Percentiles rank a stretch among this genome's conserved stretches.
phyloP scores from a whole-genome alignment of 2,329 filamentous ascomycete species.

The Monosporascus sp. region DNA sequence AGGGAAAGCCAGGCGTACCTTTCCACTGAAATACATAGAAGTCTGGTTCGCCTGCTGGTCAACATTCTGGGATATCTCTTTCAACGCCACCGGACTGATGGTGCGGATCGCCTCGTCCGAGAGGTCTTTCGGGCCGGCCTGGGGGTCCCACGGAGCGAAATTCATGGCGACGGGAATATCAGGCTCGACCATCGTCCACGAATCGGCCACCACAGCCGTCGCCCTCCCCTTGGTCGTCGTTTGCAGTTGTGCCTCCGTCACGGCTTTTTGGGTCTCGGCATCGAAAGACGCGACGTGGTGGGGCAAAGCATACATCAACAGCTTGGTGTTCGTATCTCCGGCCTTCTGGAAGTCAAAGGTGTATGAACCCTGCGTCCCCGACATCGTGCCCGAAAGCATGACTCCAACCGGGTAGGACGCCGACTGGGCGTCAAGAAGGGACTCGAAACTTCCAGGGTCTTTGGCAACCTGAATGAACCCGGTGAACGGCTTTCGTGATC shows the following conservation, averaged over 20 bases:
- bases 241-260: slow-evolving; percentile 56
- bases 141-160: slow-evolving; percentile 72
- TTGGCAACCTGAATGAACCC: slow-evolving; percentile 83
- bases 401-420: slow-evolving; percentile 68
- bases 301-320: slow-evolving; percentile 83
- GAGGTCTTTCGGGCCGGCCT: slow-evolving; percentile 43
- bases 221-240: slow-evolving; percentile 83
- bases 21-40: slow-evolving; percentile 93
- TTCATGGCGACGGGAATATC: slow-evolving; percentile 68
- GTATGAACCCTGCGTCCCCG: slow-evolving; percentile 62
- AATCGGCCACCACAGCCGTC: slow-evolving; percentile 64
- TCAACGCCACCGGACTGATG: slow-evolving; percentile 59
- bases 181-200: slow-evolving; percentile 73
- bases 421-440: slow-evolving; percentile 66
- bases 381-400: slow-evolving; percentile 57
- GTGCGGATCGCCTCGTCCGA: slow-evolving; percentile 49
- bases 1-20: slow-evolving; percentile 40
- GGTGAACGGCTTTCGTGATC: slow-evolving; percentile 62
- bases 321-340: slow-evolving; percentile 52
- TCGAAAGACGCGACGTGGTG: slow-evolving; percentile 81
- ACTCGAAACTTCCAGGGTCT: slow-evolving; percentile 60
- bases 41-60: slow-evolving; percentile 65
- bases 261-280: slow-evolving; percentile 41
- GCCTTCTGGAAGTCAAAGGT: slow-evolving; percentile 66
- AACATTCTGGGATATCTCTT: slow-evolving; percentile 74